A percentile compares a stretch with the other conserved stretches of the same genome.
phyloP scores from a whole-genome alignment of 2,329 filamentous ascomycete species.

The Dactylonectria estremocensis region DNA sequence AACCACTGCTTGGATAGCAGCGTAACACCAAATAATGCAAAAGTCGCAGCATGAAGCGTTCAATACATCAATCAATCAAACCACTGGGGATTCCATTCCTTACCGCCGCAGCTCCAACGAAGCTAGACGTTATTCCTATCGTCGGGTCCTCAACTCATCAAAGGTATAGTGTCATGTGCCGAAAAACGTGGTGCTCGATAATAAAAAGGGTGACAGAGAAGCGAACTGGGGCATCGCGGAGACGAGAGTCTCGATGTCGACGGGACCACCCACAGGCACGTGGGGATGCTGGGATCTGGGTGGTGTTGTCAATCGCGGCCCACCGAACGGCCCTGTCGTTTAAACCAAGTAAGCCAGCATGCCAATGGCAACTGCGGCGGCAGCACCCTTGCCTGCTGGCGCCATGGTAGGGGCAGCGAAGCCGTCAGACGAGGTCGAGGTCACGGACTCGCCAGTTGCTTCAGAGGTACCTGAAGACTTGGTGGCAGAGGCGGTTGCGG shows the following conservation, averaged over 20 bases:
- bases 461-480: slow-evolving; percentile 35
- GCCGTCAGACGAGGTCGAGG: slow-evolving; percentile 52
- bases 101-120: slow-evolving; percentile 35
- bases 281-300: slow-evolving; percentile 37
- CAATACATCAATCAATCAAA: slow-evolving; percentile 39
- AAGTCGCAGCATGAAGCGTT: slow-evolving; percentile 34
- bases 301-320: slow-evolving; percentile 37
- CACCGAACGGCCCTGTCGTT: slow-evolving; percentile 44
- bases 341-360: slow-evolving; percentile 69
- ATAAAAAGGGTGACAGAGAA: slow-evolving; percentile 53
- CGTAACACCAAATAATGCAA: slow-evolving; percentile 27
- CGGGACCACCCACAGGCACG: slow-evolving; percentile 35
- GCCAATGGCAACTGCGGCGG: slow-evolving; percentile 65
- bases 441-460: slow-evolving; percentile 47
- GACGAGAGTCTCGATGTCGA: slow-evolving; percentile 22
- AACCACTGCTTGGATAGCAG: slow-evolving; percentile 12
- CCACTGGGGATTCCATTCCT: slow-evolving; percentile 41
- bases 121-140: slow-evolving; percentile 35
- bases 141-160: slow-evolving; percentile 46
- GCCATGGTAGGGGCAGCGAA: slow-evolving; percentile 61
- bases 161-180: slow-evolving; percentile 49
- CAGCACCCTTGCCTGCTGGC: slow-evolving; percentile 60
- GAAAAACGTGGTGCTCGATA: slow-evolving; percentile 51
- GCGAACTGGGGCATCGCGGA: slow-evolving; percentile 43
- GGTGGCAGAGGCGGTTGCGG: slow-evolving; percentile 43